A percentile compares a stretch with the other conserved stretches of the same genome.
These are phyloP conservation scores for Hysterium pulicare DNA, from an alignment of 2,329 filamentous ascomycete genomes.

Conservation along the genomic window DNA sequence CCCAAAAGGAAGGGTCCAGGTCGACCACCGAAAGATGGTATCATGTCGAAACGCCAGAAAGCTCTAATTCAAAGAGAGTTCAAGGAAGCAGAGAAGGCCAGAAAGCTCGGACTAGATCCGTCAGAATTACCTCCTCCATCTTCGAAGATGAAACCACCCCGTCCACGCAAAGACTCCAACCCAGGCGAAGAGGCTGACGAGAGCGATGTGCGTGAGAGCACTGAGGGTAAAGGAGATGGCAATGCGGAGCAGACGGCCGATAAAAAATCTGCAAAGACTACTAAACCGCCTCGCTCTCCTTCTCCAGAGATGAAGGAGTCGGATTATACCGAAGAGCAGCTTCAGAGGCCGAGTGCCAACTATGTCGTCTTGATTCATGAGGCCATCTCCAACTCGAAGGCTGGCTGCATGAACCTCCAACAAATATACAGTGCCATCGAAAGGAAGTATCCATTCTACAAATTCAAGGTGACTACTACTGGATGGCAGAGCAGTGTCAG, in stretches of 20 bases:
- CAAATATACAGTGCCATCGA: constrained; percentile 65
- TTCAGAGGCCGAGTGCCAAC: constrained; percentile 64
- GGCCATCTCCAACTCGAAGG: constrained; percentile 55
- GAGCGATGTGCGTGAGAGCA: constrained; percentile 31
- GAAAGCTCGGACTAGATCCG: constrained; percentile 36
- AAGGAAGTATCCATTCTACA: constrained; percentile 62
- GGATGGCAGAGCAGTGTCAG: constrained; percentile 67
- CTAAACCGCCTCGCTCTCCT: constrained; percentile 51
- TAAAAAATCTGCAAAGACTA: constrained; percentile 47
- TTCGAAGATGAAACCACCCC: constrained; percentile 32
- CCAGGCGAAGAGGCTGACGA: constrained; percentile 35
- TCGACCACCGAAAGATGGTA: constrained; percentile 76
- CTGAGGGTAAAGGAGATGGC: constrained; percentile 32
- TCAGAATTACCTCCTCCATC: constrained; percentile 31
- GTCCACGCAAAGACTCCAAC: constrained; percentile 34
- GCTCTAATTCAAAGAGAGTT: constrained; percentile 60
- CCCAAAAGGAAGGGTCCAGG: constrained; percentile 70
- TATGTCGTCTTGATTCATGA: constrained; percentile 64
- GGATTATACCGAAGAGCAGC: constrained; percentile 69
- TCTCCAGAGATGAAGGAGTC: constrained; percentile 61
- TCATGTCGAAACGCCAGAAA: constrained; percentile 77
- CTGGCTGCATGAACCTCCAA: constrained; percentile 59
- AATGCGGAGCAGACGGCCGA: constrained; percentile 32
- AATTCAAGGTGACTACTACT: constrained; percentile 56
- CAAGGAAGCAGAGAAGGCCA: constrained; percentile 45